Evolutionary conservation across 2,329 filamentous ascomycete species (phyloP).

Genomic region (Exophiala viscosa): DNA sequence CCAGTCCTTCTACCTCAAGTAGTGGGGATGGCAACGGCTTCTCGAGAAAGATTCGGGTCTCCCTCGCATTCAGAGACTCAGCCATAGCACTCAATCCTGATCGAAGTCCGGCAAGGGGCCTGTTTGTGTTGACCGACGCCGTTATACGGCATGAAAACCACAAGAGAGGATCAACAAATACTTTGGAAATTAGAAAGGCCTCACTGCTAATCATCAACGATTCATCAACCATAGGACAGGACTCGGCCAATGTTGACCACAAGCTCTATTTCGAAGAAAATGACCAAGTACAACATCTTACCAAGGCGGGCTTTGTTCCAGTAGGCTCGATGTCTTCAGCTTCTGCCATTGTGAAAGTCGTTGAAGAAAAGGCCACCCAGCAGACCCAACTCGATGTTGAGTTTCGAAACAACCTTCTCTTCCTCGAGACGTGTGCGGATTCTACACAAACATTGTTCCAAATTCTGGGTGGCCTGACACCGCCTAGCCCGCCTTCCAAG

Average conservation of each 20-base stretch:
- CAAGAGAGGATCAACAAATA: slow-evolving; percentile 60
- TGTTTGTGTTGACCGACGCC: slow-evolving; percentile 75
- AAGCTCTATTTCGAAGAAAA: slow-evolving; percentile 33
- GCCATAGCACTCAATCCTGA: slow-evolving; percentile 81
- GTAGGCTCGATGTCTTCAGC: slow-evolving; percentile 85
- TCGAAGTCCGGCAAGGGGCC: slow-evolving; percentile 67
- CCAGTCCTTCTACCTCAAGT: slow-evolving; percentile 22
- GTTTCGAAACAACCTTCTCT: slow-evolving; percentile 76
- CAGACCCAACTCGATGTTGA: slow-evolving; percentile 73
- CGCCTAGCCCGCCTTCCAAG: slow-evolving; percentile 76
- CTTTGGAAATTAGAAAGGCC: slow-evolving; percentile 70
- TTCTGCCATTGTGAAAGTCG: slow-evolving; percentile 61
- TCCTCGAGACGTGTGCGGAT: slow-evolving; percentile 93
- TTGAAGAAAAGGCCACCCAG: slow-evolving; percentile 53
- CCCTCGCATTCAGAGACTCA: slow-evolving; percentile 72
- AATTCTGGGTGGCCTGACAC: slow-evolving; percentile 73
- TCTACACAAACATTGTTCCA: slow-evolving; percentile 89
- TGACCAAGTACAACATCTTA: slow-evolving; percentile 48
- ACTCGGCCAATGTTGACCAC: slow-evolving; percentile 31
- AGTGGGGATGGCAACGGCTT: slow-evolving; percentile 18
- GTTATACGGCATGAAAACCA: slow-evolving; percentile 65
- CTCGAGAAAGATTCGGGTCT: slow-evolving; percentile 51
- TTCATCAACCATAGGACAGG: slow-evolving; percentile 45
- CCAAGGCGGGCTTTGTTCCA: slow-evolving; percentile 72
- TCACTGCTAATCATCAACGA: slow-evolving; percentile 82